Evolutionary conservation across 331 rosid species (phyloP).

Genomic region (Rosa hybrid): DNA sequence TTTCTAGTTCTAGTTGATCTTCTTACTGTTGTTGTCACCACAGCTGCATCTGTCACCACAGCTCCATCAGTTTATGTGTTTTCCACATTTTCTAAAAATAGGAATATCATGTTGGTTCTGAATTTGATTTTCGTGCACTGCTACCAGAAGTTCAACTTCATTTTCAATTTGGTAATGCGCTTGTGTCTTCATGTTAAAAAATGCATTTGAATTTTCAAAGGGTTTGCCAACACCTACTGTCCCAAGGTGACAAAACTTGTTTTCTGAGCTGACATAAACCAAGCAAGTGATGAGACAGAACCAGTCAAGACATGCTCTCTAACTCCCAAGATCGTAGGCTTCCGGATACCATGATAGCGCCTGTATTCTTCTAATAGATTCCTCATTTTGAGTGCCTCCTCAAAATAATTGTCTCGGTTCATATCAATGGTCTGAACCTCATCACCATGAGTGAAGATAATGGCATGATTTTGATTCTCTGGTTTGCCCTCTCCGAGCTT

Average conservation of each 20-base stretch:
- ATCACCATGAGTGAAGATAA: slow-evolving; percentile 91
- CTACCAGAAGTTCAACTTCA: too few relatives aligned
- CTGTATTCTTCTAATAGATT: slow-evolving; percentile 74
- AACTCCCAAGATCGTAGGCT: slow-evolving; percentile 89
- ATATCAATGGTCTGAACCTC: slow-evolving; percentile 89
- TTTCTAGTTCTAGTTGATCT: too few relatives aligned
- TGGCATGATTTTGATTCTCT: slow-evolving; percentile 91
- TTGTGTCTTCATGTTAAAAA: too few relatives aligned
- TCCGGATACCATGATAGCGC: slow-evolving; percentile 58
- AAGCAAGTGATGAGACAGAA: slow-evolving; percentile 89
- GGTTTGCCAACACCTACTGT: slow-evolving; percentile 87
- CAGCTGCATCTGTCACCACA: too few relatives aligned
- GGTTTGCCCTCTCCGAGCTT: slow-evolving; percentile 96
- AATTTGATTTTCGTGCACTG: too few relatives aligned
- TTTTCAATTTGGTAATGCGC: too few relatives aligned
- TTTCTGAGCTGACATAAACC: slow-evolving; percentile 97
- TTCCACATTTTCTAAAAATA: too few relatives aligned
- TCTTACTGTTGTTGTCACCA: too few relatives aligned
- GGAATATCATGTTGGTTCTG: too few relatives aligned
- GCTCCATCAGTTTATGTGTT: too few relatives aligned
- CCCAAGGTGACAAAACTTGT: slow-evolving; percentile 90
- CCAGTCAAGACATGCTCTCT: slow-evolving; percentile 91
- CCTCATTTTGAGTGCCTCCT: slow-evolving; percentile 92
- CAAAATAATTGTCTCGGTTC: slow-evolving; percentile 95
- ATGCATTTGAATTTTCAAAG: slow-evolving; percentile 86